Evolutionary conservation across 441 rosid species (phyloP).

Genomic region (Populus trichocarpa): DNA sequence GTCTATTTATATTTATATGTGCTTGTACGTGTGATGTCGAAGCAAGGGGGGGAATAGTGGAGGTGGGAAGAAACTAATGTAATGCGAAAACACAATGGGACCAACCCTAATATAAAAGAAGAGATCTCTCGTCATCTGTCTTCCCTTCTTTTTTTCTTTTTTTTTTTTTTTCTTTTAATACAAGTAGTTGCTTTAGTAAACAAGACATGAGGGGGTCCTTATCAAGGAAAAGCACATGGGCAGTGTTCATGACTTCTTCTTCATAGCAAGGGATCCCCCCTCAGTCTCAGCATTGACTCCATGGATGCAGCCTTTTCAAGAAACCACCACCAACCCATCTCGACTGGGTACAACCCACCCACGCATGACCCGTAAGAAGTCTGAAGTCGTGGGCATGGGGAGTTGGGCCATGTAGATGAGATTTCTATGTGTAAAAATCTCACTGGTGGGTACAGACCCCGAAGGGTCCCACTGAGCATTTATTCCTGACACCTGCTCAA

Average conservation of each 20-base stretch:
- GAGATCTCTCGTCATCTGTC: too few relatives aligned
- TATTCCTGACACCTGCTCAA: neutral
- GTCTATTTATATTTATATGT: neutral
- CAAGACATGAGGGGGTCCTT: neutral
- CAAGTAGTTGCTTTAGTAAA: neutral
- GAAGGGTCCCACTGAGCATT: neutral
- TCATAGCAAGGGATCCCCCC: neutral
- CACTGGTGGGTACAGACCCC: neutral
- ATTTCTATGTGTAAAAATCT: too few relatives aligned
- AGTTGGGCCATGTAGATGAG: neutral
- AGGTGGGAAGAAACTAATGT: too few relatives aligned
- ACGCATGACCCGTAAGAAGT: neutral
- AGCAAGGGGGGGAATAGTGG: too few relatives aligned
- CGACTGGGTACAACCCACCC: neutral
- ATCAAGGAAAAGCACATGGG: slow-evolving; percentile 13
- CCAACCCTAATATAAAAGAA: too few relatives aligned
- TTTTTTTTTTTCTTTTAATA: neutral
- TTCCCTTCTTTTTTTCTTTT: too few relatives aligned
- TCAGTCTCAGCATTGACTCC: neutral
- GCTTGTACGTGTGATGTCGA: too few relatives aligned
- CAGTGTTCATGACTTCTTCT: neutral
- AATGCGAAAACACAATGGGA: too few relatives aligned
- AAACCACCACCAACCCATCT: neutral
- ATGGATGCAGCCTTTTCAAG: neutral
- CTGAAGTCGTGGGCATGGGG: neutral